Percentiles rank a stretch among this genome's conserved stretches.
These are phyloP conservation scores for Bretziella fagacearum DNA, from an alignment of 2,329 filamentous ascomycete genomes.

Conservation along the genomic window DNA sequence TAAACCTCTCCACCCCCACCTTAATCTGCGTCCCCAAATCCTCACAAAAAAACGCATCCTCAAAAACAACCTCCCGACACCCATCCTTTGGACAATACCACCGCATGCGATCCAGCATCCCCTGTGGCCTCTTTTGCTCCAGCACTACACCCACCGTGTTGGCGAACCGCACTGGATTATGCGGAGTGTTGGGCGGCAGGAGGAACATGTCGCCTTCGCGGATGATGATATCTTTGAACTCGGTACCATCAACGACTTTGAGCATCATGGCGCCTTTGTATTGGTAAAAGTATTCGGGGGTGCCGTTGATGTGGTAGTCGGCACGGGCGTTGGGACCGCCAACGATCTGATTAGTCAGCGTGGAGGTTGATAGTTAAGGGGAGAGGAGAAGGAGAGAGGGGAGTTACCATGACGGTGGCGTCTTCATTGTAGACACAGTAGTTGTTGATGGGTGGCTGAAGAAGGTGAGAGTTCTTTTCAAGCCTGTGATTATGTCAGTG, in stretches of 20 bases:
- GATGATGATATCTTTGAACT: slow-evolving; percentile 76
- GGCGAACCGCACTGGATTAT: slow-evolving; percentile 87
- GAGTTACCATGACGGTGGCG: slow-evolving; percentile 59
- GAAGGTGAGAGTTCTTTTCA: slow-evolving; percentile 74
- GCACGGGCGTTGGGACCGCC: slow-evolving; percentile 91
- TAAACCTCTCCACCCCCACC: slow-evolving; percentile 70
- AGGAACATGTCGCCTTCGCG: slow-evolving; percentile 88
- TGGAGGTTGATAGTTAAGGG: slow-evolving; percentile 5
- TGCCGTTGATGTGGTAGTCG: slow-evolving; percentile 96
- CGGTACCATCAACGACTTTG: slow-evolving; percentile 69
- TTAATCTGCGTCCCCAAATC: slow-evolving; percentile 93
- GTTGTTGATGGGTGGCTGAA: slow-evolving; percentile 91
- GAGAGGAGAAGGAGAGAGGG: neutral
- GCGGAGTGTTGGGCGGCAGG: slow-evolving; percentile 82
- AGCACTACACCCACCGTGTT: slow-evolving; percentile 88
- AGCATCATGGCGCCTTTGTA: slow-evolving; percentile 85
- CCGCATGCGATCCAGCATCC: slow-evolving; percentile 57
- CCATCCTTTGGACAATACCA: slow-evolving; percentile 60
- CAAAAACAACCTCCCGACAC: slow-evolving; percentile 61
- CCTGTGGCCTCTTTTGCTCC: slow-evolving; percentile 62
- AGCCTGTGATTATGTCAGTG: slow-evolving; percentile 51
- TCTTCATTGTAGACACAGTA: slow-evolving; percentile 85
- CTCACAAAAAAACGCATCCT: slow-evolving; percentile 73
- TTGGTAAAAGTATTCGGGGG: slow-evolving; percentile 97
- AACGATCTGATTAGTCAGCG: slow-evolving; percentile 58